Base-by-base conservation (phyloP, 805 yeast genomes). In the Zygosaccharomyces gambellarensis region DNA sequence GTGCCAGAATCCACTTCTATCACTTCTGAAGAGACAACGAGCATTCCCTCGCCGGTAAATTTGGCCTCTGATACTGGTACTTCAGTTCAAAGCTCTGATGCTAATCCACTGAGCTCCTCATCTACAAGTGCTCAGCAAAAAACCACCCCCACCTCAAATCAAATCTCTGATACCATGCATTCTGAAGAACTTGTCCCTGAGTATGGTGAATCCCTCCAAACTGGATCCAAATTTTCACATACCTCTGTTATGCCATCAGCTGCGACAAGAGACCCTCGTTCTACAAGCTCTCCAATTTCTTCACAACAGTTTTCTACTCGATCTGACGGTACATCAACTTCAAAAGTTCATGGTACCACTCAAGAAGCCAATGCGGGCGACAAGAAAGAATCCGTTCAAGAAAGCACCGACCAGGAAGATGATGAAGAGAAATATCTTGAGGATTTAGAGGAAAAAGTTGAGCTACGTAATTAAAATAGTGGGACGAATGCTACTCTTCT, bases 81-180 rank as follows among this genome's bases (percentile, higher is more conserved):
- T 23, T 39, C 27, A 7, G 9, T 34, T 14, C 25, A 14, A 29
- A 28, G 22, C 19, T 29, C 9, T 12, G 36, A 31, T 22, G 17
- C 21, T 14, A 27, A 23, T 7, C 29, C 39, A 14, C 8, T 30
- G n/a, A 22, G 22, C n/a, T 28, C 46, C 5, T 30, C 39, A 10
- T 7, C 34, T 11, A 11, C 25, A 12, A 43, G 17, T 8, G 17
- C 17, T 23, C 40, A 21, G 17, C 23, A 12, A 11, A 41, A 30
- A 19, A 25, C 49, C 6, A 51, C 54, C 8, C 51, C 54, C 12
- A 47, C 51, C 10, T 47, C 46, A 22, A 17, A 31, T 28, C 45
- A 44, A 8, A 38, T 41, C n/a, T 51, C 54, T 11, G 43, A 47
- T 10, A n/a, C 29, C 36, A 25, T 21, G 12, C 36, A 34, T 36